Percentiles rank a stretch among this genome's conserved stretches.
Conservation (phyloP, 2,329 filamentous ascomycete genomes). For the Colletotrichum theobromicola region DNA sequence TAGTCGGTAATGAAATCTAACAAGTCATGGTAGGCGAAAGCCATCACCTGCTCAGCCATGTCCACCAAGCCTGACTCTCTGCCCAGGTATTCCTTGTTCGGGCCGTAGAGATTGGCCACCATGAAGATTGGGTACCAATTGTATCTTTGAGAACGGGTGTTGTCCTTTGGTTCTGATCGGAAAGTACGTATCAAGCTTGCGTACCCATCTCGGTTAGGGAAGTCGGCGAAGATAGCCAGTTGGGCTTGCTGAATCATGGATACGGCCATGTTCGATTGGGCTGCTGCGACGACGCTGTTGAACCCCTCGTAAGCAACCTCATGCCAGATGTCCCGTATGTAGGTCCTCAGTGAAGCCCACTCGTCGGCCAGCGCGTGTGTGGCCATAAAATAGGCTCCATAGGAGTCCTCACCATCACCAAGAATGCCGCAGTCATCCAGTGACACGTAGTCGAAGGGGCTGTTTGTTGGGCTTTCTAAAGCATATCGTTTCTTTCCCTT, state of each 20-base stretch:
- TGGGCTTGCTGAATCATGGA: not conserved
- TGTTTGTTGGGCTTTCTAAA: too few species aligned
- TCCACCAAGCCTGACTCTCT: not conserved
- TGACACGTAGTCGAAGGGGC: not conserved
- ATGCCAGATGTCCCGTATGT: not conserved
- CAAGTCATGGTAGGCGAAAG: not conserved
- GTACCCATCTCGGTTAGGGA: not conserved
- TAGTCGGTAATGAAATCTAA: not conserved
- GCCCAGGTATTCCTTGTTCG: not conserved
- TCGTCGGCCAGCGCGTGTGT: not conserved
- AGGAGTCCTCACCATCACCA: not conserved
- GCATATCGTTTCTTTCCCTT: not conserved
- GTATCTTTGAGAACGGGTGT: not conserved
- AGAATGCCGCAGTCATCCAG: not conserved
- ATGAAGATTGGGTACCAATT: not conserved
- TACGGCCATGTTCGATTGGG: not conserved
- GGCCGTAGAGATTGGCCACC: not conserved
- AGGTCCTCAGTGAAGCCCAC: not conserved
- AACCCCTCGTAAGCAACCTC: not conserved
- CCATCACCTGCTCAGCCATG: not conserved
- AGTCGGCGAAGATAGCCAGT: not conserved
- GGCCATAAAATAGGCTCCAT: not conserved
- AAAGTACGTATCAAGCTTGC: not conserved
- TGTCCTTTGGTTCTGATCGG: not conserved
- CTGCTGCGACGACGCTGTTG: not conserved